Conservation (phyloP, 192 early-diverging fungal species). For the Rhizophagus prolifer region DNA sequence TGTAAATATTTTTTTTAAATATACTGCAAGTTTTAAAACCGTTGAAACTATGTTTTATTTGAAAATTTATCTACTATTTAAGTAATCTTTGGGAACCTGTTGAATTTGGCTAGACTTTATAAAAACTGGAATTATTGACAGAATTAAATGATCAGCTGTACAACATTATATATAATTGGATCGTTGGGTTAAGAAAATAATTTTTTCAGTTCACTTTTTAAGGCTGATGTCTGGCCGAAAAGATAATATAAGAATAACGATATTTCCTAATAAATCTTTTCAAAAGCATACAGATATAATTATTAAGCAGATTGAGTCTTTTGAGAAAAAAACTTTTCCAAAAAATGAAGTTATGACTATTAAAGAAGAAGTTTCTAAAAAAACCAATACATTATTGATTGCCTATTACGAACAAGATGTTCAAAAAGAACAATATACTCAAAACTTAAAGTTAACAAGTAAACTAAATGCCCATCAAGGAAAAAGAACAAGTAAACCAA, state of each 20-base stretch:
- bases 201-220: too few relatives aligned
- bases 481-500: background rate
- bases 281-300: conserved; percentile 14
- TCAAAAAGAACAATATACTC: background rate
- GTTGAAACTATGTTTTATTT: too few relatives aligned
- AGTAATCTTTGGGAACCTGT: too few relatives aligned
- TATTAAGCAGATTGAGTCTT: conserved; percentile 23
- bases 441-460: too few relatives aligned
- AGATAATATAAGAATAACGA: background rate
- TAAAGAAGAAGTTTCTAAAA: conserved; percentile 21
- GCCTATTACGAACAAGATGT: background rate
- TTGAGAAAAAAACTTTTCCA: conserved; percentile 24
- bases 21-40: too few relatives aligned
- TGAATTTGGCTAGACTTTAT: too few relatives aligned
- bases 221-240: background rate
- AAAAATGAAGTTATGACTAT: conserved; percentile 26
- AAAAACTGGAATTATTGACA: too few relatives aligned
- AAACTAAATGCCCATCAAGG: background rate
- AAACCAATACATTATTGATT: conserved; percentile 24
- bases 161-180: too few relatives aligned
- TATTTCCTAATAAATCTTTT: conserved; percentile 25
- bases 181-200: too few relatives aligned
- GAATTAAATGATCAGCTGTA: too few relatives aligned
- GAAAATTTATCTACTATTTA: too few relatives aligned
- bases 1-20: too few relatives aligned